Evolutionary conservation across 2,329 filamentous ascomycete species (phyloP).

Genomic region (Pseudocercospora eumusae): DNA sequence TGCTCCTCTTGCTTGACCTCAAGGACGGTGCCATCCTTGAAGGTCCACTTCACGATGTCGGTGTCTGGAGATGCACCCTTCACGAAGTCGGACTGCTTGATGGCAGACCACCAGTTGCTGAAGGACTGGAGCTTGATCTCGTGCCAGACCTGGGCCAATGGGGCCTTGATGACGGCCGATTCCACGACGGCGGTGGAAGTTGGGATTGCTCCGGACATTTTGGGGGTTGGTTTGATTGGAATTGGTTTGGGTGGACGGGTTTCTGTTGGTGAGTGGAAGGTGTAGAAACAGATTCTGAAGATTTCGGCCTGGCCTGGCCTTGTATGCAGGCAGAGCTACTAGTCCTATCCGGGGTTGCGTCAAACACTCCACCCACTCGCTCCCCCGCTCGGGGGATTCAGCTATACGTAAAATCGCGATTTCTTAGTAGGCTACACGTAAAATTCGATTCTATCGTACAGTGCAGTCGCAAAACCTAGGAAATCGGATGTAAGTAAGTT

Average conservation of each 20-base stretch:
- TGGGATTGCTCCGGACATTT: conserved; percentile 52
- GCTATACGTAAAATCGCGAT: no score
- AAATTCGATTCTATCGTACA: no score
- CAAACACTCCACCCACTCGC: no score
- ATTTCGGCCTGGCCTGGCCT: conserved; percentile 2
- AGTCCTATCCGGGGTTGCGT: no score
- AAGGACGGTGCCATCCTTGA: conserved; percentile 67
- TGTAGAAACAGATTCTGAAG: neutral
- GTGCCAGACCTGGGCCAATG: conserved; percentile 69
- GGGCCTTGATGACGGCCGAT: conserved; percentile 67
- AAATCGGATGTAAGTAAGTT: no score
- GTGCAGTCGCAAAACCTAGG: no score
- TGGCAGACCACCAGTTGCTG: conserved; percentile 65
- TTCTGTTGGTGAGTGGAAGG: neutral
- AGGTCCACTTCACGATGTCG: conserved; percentile 69
- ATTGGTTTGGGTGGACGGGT: neutral
- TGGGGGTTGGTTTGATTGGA: conserved; percentile 13
- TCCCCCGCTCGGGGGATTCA: no score
- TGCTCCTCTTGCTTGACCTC: conserved; percentile 78
- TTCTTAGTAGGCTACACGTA: no score
- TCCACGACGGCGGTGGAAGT: conserved; percentile 67
- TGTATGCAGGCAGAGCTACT: conserved; percentile 1
- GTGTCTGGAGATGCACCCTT: conserved; percentile 64
- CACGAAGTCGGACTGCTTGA: conserved; percentile 63
- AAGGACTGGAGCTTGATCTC: conserved; percentile 73